A percentile compares a stretch with the other conserved stretches of the same genome.
phyloP scores from a whole-genome alignment of 78 protist species.

The Dictyostelium firmibasis region DNA sequence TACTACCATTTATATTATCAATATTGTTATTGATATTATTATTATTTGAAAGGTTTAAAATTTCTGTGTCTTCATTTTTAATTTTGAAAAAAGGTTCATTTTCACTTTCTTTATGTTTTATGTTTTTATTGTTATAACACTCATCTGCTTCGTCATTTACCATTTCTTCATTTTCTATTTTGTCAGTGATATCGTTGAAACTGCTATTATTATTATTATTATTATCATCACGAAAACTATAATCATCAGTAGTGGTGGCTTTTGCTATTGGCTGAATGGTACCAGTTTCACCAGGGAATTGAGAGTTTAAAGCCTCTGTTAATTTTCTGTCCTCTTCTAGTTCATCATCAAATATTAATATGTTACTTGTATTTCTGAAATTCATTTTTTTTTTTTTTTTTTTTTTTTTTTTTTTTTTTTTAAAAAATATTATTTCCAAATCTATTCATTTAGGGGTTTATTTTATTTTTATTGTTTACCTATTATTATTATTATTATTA shows the following conservation, averaged over 20 bases:
- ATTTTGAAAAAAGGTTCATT: background rate
- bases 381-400: background rate
- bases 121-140: background rate
- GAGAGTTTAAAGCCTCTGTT: background rate
- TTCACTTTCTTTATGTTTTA: background rate
- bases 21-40: background rate
- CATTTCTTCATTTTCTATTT: background rate
- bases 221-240: background rate
- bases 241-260: background rate
- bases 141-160: background rate
- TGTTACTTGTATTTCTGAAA: background rate
- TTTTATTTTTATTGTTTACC: no score
- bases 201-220: background rate
- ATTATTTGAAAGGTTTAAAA: background rate
- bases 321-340: background rate
- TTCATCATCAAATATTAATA: conserved; percentile 22
- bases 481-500: no score
- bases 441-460: background rate
- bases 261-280: background rate
- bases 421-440: background rate
- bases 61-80: background rate
- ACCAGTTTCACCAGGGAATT: conserved; percentile 29
- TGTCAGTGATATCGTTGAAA: background rate
- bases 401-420: no score
- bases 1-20: background rate